These are phyloP conservation scores for Hamigera avellanea DNA, from an alignment of 495 filamentous ascomycete species.

Conservation along the genomic window DNA sequence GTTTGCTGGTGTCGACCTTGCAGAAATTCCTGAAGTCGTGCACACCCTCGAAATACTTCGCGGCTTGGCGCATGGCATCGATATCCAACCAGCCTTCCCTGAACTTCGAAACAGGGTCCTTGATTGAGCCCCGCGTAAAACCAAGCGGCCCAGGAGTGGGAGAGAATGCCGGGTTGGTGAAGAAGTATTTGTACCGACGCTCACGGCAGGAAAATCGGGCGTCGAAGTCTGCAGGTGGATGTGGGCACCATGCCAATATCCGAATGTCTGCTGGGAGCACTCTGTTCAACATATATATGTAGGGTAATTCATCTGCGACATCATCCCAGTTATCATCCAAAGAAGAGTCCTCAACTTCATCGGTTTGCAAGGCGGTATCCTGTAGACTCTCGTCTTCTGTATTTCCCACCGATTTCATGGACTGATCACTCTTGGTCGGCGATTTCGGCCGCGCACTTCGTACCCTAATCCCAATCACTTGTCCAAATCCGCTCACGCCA, in stretches of 20 bases:
- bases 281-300: slow-evolving; percentile 69
- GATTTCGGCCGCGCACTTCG: slow-evolving; percentile 58
- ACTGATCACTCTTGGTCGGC: neutral
- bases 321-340: slow-evolving; percentile 51
- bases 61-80: slow-evolving; percentile 71
- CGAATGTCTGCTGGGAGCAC: slow-evolving; percentile 83
- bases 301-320: slow-evolving; percentile 70
- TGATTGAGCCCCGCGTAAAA: slow-evolving; percentile 14
- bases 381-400: slow-evolving; percentile 2
- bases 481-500: slow-evolving; percentile 93
- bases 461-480: slow-evolving; percentile 75
- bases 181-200: slow-evolving; percentile 88
- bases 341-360: slow-evolving; percentile 16
- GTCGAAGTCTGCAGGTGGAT: slow-evolving; percentile 65
- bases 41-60: slow-evolving; percentile 61
- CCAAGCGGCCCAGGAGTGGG: slow-evolving; percentile 38
- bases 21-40: slow-evolving; percentile 98
- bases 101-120: slow-evolving; percentile 15
- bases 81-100: slow-evolving; percentile 64
- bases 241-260: slow-evolving; percentile 85
- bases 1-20: slow-evolving; percentile 77
- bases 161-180: slow-evolving; percentile 80
- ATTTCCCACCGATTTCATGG: neutral
- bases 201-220: slow-evolving; percentile 90
- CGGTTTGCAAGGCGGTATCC: no score